A percentile compares a stretch with the other conserved stretches of the same genome.
Evolutionary conservation across 176 grass and related monocot genomes (phyloP).

Genomic region (Eragrostis curvula): DNA sequence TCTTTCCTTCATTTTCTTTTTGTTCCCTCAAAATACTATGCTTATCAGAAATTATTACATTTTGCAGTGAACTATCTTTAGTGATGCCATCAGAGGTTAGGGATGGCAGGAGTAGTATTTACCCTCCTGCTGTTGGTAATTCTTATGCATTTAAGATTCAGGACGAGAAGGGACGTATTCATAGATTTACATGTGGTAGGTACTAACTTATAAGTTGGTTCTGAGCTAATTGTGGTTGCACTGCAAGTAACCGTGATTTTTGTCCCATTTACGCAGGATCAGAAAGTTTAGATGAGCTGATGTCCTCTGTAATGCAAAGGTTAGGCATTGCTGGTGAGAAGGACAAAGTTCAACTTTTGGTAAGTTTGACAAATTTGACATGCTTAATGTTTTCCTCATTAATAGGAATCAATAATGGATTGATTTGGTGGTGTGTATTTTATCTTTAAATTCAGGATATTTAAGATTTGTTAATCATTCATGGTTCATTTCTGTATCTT

Average conservation of each 20-base stretch:
- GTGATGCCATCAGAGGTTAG: slow-evolving; percentile 70
- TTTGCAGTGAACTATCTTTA: slow-evolving; percentile 70
- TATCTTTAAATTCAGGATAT: slow-evolving; percentile 3
- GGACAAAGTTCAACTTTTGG: slow-evolving; percentile 76
- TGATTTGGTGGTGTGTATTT: slow-evolving; percentile 10
- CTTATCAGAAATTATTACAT: slow-evolving; percentile 35
- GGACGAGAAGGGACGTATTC: slow-evolving; percentile 77
- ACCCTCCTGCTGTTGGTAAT: slow-evolving; percentile 70
- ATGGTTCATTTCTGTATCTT: slow-evolving; percentile 12
- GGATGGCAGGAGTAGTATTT: slow-evolving; percentile 60
- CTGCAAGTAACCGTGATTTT: slow-evolving; percentile 31
- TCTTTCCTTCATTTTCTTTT: slow-evolving; percentile 12
- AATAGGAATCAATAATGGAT: slow-evolving; percentile 1
- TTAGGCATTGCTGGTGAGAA: slow-evolving; percentile 52
- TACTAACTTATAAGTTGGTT: slow-evolving; percentile 36
- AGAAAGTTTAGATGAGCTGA: slow-evolving; percentile 71
- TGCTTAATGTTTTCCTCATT: background rate
- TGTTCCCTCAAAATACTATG: background rate
- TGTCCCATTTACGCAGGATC: slow-evolving; percentile 48
- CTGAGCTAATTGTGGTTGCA: slow-evolving; percentile 2
- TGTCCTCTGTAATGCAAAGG: slow-evolving; percentile 61
- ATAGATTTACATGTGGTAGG: slow-evolving; percentile 91
- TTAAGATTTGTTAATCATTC: background rate
- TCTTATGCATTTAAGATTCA: slow-evolving; percentile 84
- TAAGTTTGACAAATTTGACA: slow-evolving; percentile 42